Base-by-base conservation (phyloP, 768 basidiomycete species). In the Russula griseocarnosa region DNA sequence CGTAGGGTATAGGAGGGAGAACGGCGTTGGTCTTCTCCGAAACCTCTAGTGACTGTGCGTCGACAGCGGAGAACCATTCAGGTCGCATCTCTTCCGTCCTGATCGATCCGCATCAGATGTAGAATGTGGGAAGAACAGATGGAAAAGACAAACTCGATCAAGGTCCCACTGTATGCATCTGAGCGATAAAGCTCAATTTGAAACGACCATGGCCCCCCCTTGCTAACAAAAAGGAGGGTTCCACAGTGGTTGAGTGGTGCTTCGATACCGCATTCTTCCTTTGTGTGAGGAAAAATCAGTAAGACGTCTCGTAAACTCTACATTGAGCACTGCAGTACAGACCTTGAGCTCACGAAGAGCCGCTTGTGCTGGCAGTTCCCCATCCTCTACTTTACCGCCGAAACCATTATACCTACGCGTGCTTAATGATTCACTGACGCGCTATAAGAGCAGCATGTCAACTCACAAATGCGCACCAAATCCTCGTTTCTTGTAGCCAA, bases 41-140 rank as follows among this genome's bases (percentile, higher is more conserved):
- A 58, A 55, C 28, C 54, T 66, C 66, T 69, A 62, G 26, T 14
- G 36, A 8, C 26, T 32, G 42, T 3, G 22, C 62, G 38, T 62
- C 50, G 28, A 62, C 68, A 10, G 79, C 68, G 18, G 79, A 74
- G 71, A 91, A 93, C 92, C 92, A 95, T 69, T 84, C 72, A 0
- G 93, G 93, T 22, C 79, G 79, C 92, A 95, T 95, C 72, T 95
- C 93, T 36, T 94, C 92, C 0, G 88, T 85, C 69, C 92, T 94
- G 60, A 57, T 22, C 16, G 7, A 50, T 47, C 13, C 13, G 18
- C 8, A 20, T 53, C 9, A 59, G 28, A 49, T 28, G 7, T 20
- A 14, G 18, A 42, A 16, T 26, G 54, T 20, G 9, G 5, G 53
- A 28, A 46, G 61, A 58, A 62, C 5, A 9, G 30, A 18, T 24